A percentile compares a stretch with the other conserved stretches of the same genome.
phyloP scores from a whole-genome alignment of 106 monocot genomes.

The Phalaenopsis equestris region DNA sequence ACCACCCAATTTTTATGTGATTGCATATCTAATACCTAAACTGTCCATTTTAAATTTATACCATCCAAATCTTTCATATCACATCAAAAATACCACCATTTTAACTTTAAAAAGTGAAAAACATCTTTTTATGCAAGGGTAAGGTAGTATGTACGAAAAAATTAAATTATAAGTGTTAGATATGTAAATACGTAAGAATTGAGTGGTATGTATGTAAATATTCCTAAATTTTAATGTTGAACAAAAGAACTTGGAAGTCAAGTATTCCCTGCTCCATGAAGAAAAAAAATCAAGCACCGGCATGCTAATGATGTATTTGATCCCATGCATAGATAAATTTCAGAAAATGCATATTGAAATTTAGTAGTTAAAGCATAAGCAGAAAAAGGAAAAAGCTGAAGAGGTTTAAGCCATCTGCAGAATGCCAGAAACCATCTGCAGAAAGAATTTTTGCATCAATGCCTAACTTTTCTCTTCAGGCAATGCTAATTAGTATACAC shows the following conservation, averaged over 20 bases:
- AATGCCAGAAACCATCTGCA: not conserved
- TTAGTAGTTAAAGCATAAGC: not conserved
- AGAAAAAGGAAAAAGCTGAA: not conserved
- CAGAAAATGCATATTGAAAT: not conserved
- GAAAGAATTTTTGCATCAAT: not conserved
- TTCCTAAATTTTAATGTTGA: not conserved
- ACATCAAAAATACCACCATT: too few species aligned
- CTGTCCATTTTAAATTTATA: too few species aligned
- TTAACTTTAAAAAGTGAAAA: too few species aligned
- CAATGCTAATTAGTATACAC: not conserved
- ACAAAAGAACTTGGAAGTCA: not conserved
- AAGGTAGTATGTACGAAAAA: too few species aligned
- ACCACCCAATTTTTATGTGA: too few species aligned
- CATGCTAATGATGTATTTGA: not conserved
- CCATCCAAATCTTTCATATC: too few species aligned
- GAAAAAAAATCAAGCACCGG: not conserved
- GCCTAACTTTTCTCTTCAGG: not conserved
- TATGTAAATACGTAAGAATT: too few species aligned
- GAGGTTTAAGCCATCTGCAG: not conserved
- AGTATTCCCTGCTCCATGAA: too few species aligned
- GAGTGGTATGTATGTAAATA: too few species aligned
- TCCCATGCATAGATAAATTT: not conserved
- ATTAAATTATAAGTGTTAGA: too few species aligned
- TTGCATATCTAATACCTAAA: too few species aligned
- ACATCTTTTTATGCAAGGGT: too few species aligned